phyloP scores from a whole-genome alignment of 192 early-diverging fungal species.

The Mortierella antarctica region DNA sequence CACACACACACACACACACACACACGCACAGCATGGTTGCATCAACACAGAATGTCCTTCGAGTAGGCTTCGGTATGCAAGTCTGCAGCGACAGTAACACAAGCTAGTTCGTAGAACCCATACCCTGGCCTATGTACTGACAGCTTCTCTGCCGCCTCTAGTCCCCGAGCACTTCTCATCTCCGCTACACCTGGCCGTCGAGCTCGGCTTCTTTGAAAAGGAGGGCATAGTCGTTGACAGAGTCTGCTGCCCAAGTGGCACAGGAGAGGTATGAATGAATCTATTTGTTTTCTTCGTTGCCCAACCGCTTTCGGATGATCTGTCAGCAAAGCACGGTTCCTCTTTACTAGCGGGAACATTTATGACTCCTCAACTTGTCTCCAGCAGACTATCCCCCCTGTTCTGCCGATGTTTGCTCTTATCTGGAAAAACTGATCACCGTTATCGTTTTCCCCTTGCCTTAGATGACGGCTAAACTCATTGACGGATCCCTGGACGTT shows the following conservation, averaged over 20 bases:
- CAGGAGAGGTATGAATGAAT: constrained; percentile 45
- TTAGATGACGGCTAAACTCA: constrained; percentile 69
- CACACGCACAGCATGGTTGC: constrained; percentile 12
- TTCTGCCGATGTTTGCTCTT: neutral
- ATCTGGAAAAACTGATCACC: neutral
- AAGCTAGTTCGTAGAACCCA: neutral
- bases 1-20: neutral
- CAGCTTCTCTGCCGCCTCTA: constrained; percentile 3
- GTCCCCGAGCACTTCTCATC: constrained; percentile 84
- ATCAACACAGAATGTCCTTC: constrained; percentile 41
- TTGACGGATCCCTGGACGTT: constrained; percentile 76
- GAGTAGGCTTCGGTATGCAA: constrained; percentile 45
- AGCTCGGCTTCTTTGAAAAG: constrained; percentile 65
- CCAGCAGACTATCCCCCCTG: neutral
- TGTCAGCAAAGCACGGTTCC: neutral
- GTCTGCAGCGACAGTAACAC: no score
- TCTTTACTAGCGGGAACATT: neutral
- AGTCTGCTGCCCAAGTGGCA: constrained; percentile 60
- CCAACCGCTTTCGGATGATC: constrained; percentile 12
- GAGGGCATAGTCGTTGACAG: constrained; percentile 66
- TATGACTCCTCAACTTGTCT: constrained; percentile 9
- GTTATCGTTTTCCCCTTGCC: constrained; percentile 56
- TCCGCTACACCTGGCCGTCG: constrained; percentile 71
- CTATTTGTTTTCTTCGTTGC: neutral
- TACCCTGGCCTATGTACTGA: neutral